These are phyloP conservation scores for Nemophila menziesii DNA, from an alignment of 257 asterid genomes.

Conservation along the genomic window DNA sequence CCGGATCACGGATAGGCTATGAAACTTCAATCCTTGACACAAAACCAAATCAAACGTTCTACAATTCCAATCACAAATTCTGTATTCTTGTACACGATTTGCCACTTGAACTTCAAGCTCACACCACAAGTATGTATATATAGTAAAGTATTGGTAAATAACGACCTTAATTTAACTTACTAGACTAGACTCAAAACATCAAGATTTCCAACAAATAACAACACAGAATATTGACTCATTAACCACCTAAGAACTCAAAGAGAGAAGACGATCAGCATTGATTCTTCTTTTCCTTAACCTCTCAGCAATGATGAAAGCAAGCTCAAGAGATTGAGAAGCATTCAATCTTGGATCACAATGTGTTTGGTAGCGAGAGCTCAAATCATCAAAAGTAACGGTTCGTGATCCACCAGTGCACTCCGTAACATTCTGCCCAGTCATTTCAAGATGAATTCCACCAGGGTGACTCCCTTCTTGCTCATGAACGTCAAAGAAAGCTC, in stretches of 20 bases:
- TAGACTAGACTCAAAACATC: slow-evolving; percentile 7
- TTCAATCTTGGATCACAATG: slow-evolving; percentile 75
- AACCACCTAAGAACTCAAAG: slow-evolving; percentile 13
- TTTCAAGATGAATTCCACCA: slow-evolving; percentile 75
- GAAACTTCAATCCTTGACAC: too few relatives aligned
- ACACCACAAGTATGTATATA: not conserved
- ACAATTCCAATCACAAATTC: not conserved
- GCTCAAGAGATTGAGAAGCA: slow-evolving; percentile 80
- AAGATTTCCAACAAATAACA: not conserved
- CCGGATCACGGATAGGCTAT: too few relatives aligned
- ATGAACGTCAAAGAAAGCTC: slow-evolving; percentile 87
- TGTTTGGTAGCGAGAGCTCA: slow-evolving; percentile 78
- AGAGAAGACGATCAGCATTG: slow-evolving; percentile 30
- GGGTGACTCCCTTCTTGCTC: slow-evolving; percentile 90
- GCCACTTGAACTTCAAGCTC: not conserved
- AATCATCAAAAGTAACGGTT: slow-evolving; percentile 59
- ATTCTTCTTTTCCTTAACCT: slow-evolving; percentile 55
- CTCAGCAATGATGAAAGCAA: slow-evolving; percentile 63
- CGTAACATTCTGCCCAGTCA: slow-evolving; percentile 84
- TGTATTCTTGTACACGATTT: not conserved
- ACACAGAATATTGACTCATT: not conserved
- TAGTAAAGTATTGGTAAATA: not conserved
- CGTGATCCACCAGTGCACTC: slow-evolving; percentile 83
- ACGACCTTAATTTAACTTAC: slow-evolving; percentile 6
- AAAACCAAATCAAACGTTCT: too few relatives aligned